A percentile compares a stretch with the other conserved stretches of the same genome.
phyloP scores from a whole-genome alignment of 352 stramenopile species.

The Phytophthora melonis region DNA sequence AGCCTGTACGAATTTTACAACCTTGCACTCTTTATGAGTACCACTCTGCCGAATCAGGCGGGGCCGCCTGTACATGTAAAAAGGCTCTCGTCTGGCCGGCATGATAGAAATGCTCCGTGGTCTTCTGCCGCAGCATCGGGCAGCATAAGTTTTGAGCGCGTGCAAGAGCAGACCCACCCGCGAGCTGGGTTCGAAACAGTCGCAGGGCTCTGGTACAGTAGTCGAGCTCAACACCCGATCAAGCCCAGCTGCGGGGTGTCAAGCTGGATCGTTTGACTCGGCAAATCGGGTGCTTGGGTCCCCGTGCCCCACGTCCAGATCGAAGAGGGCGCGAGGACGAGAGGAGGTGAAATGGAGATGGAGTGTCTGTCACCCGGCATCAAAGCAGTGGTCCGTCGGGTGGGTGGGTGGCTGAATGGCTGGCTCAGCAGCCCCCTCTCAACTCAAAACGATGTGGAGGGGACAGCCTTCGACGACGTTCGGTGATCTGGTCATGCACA shows the following conservation, averaged over 20 bases:
- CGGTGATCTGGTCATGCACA: conserved; percentile 14
- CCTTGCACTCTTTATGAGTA: too few species aligned
- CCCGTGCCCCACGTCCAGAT: conserved; percentile 14
- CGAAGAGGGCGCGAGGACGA: background rate
- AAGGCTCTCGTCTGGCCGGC: background rate
- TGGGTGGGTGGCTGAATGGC: background rate
- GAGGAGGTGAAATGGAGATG: background rate
- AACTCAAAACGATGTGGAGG: conserved; percentile 4
- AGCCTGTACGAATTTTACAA: too few species aligned
- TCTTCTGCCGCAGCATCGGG: too few species aligned
- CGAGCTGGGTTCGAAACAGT: background rate
- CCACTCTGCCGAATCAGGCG: too few species aligned
- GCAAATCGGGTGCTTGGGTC: conserved; percentile 16
- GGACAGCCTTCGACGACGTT: background rate
- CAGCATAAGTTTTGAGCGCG: background rate
- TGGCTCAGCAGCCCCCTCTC: background rate
- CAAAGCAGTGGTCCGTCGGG: too few species aligned
- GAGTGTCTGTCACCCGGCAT: conserved; percentile 3
- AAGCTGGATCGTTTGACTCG: conserved; percentile 21
- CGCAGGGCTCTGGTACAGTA: too few species aligned
- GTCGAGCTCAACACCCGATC: too few species aligned
- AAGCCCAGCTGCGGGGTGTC: background rate
- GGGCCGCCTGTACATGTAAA: too few species aligned
- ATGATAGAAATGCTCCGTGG: background rate
- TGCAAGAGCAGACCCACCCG: background rate